Conservation (phyloP, 1,139 yeast genomes). For the Sugiyamaella castrensis region DNA sequence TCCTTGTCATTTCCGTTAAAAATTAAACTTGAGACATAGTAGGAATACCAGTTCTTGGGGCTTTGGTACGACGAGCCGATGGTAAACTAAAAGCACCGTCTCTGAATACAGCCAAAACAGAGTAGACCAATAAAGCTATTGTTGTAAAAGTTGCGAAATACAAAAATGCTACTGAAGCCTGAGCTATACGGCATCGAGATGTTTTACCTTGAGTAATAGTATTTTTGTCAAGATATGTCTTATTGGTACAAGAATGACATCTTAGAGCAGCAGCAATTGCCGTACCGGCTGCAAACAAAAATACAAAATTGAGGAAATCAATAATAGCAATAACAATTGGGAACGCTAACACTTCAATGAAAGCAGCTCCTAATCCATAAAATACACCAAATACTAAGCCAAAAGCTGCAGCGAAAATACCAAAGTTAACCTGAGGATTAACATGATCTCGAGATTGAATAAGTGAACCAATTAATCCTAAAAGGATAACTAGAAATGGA, state of each 20-base stretch:
- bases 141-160: slow-evolving; percentile 80
- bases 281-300: slow-evolving; percentile 91
- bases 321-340: slow-evolving; percentile 70
- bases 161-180: slow-evolving; percentile 86
- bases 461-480: slow-evolving; percentile 83
- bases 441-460: slow-evolving; percentile 57
- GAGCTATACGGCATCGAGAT: slow-evolving; percentile 93
- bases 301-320: slow-evolving; percentile 85
- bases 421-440: slow-evolving; percentile 86
- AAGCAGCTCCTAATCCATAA: slow-evolving; percentile 76
- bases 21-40: slow-evolving; percentile 71
- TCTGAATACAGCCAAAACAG: slow-evolving; percentile 53
- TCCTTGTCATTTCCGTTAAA: background rate
- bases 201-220: slow-evolving; percentile 68
- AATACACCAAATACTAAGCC: slow-evolving; percentile 76
- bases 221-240: slow-evolving; percentile 59
- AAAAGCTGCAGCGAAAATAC: slow-evolving; percentile 80
- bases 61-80: slow-evolving; percentile 44
- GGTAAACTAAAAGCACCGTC: slow-evolving; percentile 72
- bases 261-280: slow-evolving; percentile 89
- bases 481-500: slow-evolving; percentile 66
- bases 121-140: slow-evolving; percentile 63
- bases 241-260: slow-evolving; percentile 79
- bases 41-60: slow-evolving; percentile 81
- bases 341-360: slow-evolving; percentile 78